These are phyloP conservation scores for Thermothielavioides terrestris DNA, from an alignment of 495 filamentous ascomycete species.

Conservation along the genomic window DNA sequence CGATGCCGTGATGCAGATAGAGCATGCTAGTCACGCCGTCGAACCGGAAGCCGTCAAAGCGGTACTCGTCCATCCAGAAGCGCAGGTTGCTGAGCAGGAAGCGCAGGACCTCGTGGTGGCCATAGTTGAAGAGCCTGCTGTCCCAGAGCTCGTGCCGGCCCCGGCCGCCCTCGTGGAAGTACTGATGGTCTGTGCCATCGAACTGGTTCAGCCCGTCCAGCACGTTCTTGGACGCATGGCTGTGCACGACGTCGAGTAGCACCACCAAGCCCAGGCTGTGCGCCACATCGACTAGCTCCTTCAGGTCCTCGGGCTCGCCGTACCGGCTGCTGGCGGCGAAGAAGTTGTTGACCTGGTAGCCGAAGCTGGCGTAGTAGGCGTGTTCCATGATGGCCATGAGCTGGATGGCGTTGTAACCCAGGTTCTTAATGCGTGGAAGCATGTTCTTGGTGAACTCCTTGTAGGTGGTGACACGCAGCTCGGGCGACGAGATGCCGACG, in stretches of 20 bases:
- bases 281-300: constrained; percentile 92
- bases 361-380: constrained; percentile 98
- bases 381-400: constrained; percentile 99
- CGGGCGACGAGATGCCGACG: constrained; percentile 92
- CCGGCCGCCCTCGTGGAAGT: constrained; percentile 81
- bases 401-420: constrained; percentile 97
- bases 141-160: constrained; percentile 93
- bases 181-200: constrained; percentile 87
- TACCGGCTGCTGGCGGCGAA: constrained; percentile 96
- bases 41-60: constrained; percentile 94
- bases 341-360: constrained; percentile 97
- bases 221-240: constrained; percentile 95
- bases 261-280: constrained; percentile 88
- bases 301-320: constrained; percentile 87
- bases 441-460: constrained; percentile 93
- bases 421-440: constrained; percentile 78
- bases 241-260: constrained; percentile 92
- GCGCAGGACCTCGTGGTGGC: constrained; percentile 83
- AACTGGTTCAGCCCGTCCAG: constrained; percentile 90
- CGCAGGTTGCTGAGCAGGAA: constrained; percentile 92
- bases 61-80: constrained; percentile 99
- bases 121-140: constrained; percentile 94
- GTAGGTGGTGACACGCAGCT: constrained; percentile 80
- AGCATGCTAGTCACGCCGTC: constrained; percentile 98
- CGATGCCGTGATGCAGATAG: constrained; percentile 92